Evolutionary conservation across 1,284 basidiomycete species (phyloP).

Genomic region (Boletus smithii): DNA sequence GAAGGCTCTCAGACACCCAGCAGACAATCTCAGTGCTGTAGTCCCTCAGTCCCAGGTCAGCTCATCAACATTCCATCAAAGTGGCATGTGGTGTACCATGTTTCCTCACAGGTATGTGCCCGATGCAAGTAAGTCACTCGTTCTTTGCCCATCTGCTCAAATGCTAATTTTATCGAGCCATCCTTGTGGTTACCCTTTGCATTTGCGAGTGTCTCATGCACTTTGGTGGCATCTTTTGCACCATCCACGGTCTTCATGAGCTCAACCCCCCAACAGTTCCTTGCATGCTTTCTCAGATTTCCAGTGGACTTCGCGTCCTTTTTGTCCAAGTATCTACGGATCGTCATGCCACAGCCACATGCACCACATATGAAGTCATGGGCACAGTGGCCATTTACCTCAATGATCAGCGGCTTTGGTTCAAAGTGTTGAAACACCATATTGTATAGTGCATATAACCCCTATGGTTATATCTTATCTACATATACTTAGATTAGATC

Average conservation of each 20-base stretch:
- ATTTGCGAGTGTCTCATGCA: background rate
- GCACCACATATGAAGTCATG: background rate
- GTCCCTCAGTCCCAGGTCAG: no score
- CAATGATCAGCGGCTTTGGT: no score
- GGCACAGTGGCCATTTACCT: background rate
- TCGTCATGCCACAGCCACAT: background rate
- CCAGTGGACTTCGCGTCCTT: background rate
- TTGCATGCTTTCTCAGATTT: background rate
- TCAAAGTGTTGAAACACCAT: no score
- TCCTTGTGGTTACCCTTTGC: no score
- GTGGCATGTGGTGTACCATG: background rate
- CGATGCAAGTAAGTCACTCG: background rate
- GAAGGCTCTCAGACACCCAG: background rate
- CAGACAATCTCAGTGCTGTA: background rate
- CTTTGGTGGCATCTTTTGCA: background rate
- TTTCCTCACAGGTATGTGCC: background rate
- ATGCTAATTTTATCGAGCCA: no score
- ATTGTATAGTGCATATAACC: no score
- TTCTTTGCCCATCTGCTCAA: background rate
- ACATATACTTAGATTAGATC: no score
- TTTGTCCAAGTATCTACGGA: background rate
- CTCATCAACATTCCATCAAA: no score
- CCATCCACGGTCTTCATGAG: background rate
- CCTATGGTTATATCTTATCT: no score
- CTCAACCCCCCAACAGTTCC: background rate